Base-by-base conservation (phyloP, 140 eudicot genomes). In the Ambrosia hybrid region DNA sequence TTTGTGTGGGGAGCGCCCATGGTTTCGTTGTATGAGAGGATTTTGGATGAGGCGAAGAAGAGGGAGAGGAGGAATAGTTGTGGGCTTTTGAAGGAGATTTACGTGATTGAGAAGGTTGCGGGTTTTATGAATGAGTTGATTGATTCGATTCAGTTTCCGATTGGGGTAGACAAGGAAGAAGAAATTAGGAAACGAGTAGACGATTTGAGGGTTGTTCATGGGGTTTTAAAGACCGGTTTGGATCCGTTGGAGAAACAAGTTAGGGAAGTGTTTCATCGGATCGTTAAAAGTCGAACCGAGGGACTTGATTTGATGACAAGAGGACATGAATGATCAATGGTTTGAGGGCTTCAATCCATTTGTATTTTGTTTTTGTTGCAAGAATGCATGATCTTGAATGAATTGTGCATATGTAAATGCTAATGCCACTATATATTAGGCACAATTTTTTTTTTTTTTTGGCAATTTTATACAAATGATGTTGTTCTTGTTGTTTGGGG, bases 11-110 rank as follows among this genome's bases (percentile, higher is more conserved):
- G 85, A 0, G 68, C 12, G 0, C 83, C 95, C 17, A 73, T 89
- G 17, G 65, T 81, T 1, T 68, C 81, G 0, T 81, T 92, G 36
- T 96, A 92, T 43, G 96, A 89, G 70, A 83, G 85, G 88, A 85
- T 92, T 48, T 4, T 83, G 81, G 98, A 92, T 17, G 98, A 89
- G 77, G 76, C 96, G 4, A 89, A 85, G 90, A 86, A 73, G 68
- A 68, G 78, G 76, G 98, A 92, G 5, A 59, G 91, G 67, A 79
- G 80, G 67, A 85, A 77, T 53, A 70, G 84, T 45, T 81, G 87
- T 56, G 98, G 98, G 55, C 75, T 92, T 71, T 81, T 89, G 88
- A 87, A 67, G 95, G 98, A 92, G 89, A 89, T 92, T 75, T 56
- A 69, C 11, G 89, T 81, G 74, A 82, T 87, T 65, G 96, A 86